Evolutionary conservation across 192 early-diverging fungal species (phyloP).

Genomic region (Podila epigama): DNA sequence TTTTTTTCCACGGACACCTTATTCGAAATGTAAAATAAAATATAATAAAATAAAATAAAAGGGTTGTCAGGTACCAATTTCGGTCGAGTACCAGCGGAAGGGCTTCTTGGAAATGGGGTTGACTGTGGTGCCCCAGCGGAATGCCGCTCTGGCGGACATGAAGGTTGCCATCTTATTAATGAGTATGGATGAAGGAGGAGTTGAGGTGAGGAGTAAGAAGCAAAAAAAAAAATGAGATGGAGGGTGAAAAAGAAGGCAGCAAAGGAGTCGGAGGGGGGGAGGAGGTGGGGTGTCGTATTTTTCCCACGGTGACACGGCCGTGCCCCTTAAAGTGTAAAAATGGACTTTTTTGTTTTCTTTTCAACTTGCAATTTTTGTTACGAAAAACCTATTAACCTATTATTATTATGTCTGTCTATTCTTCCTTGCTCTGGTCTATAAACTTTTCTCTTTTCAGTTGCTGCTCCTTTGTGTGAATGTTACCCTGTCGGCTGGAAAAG

Average conservation of each 20-base stretch:
- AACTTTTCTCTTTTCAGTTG: neutral
- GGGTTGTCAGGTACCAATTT: slow-evolving; percentile 41
- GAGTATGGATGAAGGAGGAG: neutral
- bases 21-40: too few relatives aligned
- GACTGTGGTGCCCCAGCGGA: slow-evolving; percentile 50
- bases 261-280: neutral
- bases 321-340: too few relatives aligned
- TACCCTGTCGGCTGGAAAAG: neutral
- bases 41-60: too few relatives aligned
- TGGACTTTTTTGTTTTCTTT: too few relatives aligned
- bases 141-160: slow-evolving; percentile 46
- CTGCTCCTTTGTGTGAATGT: neutral
- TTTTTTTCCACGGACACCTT: too few relatives aligned
- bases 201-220: neutral
- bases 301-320: too few relatives aligned
- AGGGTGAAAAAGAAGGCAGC: slow-evolving; percentile 4
- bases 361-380: too few relatives aligned
- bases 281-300: too few relatives aligned
- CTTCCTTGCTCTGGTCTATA: neutral
- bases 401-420: slow-evolving; percentile 1
- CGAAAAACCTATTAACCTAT: too few relatives aligned
- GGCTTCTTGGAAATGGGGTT: slow-evolving; percentile 47
- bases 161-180: slow-evolving; percentile 41
- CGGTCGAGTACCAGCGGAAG: slow-evolving; percentile 54
- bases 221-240: neutral